Base-by-base conservation (phyloP, 768 basidiomycete species). In the Hygrocybe punicea region DNA sequence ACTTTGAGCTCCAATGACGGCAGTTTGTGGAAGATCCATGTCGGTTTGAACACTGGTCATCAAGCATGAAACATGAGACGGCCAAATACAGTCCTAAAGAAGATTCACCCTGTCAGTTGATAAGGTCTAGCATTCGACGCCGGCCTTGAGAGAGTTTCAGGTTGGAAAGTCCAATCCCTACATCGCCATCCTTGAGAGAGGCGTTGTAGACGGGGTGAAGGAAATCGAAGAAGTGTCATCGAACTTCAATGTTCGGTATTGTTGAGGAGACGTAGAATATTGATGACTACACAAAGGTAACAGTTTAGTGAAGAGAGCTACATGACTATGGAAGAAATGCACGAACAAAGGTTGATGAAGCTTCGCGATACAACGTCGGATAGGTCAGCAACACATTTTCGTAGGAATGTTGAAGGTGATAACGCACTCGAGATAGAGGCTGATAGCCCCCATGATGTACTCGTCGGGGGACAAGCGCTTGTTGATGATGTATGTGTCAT, bases 371-470 rank as follows among this genome's bases (percentile, higher is more conserved):
- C 60, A 60, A 63, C 56, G n/a, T 14, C 52, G 53, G 51, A 49
- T 39, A 16, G 14, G 14, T 8, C 10, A 60, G 63, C 35, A 72
- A 58, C 63, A 49, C 29, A 63, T 55, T 2, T 40, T 36, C 29
- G 9, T 45, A 53, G 14, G 29, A 2, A 45, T 44, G 29, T 3
- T 51, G 3, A 35, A 52, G 23, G 47, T 17, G 58, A 39, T 16
- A 10, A 85, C 85, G 63, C 73, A 89, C 84, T 98, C 96, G 55
- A 98, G 85, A 74, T 98, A 98, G n/a, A 98, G 83, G 62, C 85
- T 87, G 66, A 98, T 87, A n/a, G 92, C 81, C 35, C 87, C 96
- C 76, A 97, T 76, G 62, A 97, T 93, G 70, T 83, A 93, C 70
- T 99, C 97, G 62, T 99, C 97, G 3, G 93, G 92, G 1, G 89